Evolutionary conservation across 331 rosid genomes (phyloP).

Genomic region (Stylosanthes scabra): DNA sequence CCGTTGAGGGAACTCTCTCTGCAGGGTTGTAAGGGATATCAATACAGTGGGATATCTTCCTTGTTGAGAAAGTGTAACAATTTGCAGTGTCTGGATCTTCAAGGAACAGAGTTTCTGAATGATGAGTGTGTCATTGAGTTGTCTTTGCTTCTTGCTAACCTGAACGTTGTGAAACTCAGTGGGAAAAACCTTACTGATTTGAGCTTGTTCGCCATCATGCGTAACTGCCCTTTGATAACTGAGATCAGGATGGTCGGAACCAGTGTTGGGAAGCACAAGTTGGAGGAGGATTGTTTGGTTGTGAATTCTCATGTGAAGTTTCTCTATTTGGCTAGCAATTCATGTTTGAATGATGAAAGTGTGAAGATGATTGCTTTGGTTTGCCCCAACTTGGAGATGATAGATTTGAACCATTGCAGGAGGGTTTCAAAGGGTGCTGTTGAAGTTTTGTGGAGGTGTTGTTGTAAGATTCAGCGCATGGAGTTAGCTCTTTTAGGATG

Average conservation of each 20-base stretch:
- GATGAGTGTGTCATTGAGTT: conserved; percentile 51
- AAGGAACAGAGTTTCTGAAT: conserved; percentile 42
- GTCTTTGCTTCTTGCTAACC: conserved; percentile 44
- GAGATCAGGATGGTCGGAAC: conserved; percentile 59
- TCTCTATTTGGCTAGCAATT: conserved; percentile 51
- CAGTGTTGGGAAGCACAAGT: conserved; percentile 28
- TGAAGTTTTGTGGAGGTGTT: conserved; percentile 58
- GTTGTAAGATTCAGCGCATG: conserved; percentile 58
- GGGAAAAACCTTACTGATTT: conserved; percentile 36
- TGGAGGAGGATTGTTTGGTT: conserved; percentile 10
- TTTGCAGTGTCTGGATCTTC: conserved; percentile 61
- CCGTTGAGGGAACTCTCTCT: conserved; percentile 66
- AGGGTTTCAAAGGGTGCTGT: conserved; percentile 46
- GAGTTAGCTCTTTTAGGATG: conserved; percentile 32
- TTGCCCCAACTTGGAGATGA: conserved; percentile 59
- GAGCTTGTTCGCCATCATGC: conserved; percentile 52
- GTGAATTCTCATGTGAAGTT: conserved; percentile 48
- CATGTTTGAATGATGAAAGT: conserved; percentile 32
- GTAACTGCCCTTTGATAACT: conserved; percentile 50
- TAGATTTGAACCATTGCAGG: conserved; percentile 51
- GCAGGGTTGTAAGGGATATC: conserved; percentile 36
- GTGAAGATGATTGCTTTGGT: conserved; percentile 42
- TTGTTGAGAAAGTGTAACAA: conserved; percentile 48
- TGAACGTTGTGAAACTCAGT: conserved; percentile 55
- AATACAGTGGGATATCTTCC: conserved; percentile 47